A percentile compares a stretch with the other conserved stretches of the same genome.
These are phyloP conservation scores for Colletotrichum liriopes DNA, from an alignment of 2,329 filamentous ascomycete species.

Conservation along the genomic window DNA sequence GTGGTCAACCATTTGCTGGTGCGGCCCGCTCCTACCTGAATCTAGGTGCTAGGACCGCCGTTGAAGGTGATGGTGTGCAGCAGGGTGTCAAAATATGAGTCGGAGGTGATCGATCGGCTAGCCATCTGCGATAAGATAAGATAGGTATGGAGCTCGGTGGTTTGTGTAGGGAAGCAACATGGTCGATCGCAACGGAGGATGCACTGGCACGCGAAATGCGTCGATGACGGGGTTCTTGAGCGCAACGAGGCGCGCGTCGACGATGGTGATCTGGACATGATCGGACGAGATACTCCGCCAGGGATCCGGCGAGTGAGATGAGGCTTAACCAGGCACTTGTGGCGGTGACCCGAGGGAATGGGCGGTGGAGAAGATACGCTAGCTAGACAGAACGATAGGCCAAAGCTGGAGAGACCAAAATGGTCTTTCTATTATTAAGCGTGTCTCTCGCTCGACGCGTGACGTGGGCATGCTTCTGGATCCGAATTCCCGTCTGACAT, in stretches of 20 bases:
- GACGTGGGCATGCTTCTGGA: slow-evolving; percentile 2
- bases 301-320: slow-evolving; percentile 9
- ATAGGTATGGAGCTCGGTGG: background rate
- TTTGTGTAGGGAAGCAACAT: background rate
- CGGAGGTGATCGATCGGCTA: background rate
- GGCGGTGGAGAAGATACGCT: slow-evolving; percentile 9
- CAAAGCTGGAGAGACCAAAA: background rate
- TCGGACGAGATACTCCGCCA: slow-evolving; percentile 38
- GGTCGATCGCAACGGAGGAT: background rate
- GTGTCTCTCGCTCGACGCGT: background rate
- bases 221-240: background rate
- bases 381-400: slow-evolving; percentile 1
- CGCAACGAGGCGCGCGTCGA: background rate
- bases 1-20: background rate
- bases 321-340: slow-evolving; percentile 30
- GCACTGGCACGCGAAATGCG: background rate
- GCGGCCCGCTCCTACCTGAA: background rate
- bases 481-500: slow-evolving; percentile 10
- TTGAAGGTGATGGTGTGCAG: background rate
- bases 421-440: background rate
- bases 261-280: background rate
- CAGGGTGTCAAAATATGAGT: background rate
- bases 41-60: background rate
- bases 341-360: slow-evolving; percentile 34
- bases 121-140: background rate